phyloP scores from a whole-genome alignment of 2,329 filamentous ascomycete species.

The Trichoderma gracile region DNA sequence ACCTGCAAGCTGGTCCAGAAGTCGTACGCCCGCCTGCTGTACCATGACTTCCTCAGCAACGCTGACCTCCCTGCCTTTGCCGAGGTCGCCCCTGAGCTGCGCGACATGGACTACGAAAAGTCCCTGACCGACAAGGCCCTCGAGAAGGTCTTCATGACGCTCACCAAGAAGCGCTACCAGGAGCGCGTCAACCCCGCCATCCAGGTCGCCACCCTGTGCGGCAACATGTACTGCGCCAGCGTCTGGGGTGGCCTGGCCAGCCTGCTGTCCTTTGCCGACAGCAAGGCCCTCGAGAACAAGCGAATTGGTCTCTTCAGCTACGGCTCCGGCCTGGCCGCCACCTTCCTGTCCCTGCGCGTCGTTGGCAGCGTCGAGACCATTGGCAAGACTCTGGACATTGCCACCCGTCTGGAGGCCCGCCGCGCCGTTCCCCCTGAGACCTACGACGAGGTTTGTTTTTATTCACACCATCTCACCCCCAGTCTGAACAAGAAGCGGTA shows the following conservation, averaged over 20 bases:
- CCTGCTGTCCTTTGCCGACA: slow-evolving; percentile 64
- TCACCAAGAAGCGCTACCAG: slow-evolving; percentile 81
- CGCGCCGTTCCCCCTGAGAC: slow-evolving; percentile 67
- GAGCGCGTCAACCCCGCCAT: slow-evolving; percentile 74
- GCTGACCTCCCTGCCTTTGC: slow-evolving; percentile 67
- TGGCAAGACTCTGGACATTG: slow-evolving; percentile 67
- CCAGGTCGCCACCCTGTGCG: slow-evolving; percentile 75
- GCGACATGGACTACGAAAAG: slow-evolving; percentile 75
- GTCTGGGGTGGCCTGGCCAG: slow-evolving; percentile 76
- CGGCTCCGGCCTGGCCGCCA: slow-evolving; percentile 71
- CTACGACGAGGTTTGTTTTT: slow-evolving; percentile 58
- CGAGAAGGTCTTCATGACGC: slow-evolving; percentile 82
- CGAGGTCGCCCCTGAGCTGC: slow-evolving; percentile 73
- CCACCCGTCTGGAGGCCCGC: slow-evolving; percentile 66
- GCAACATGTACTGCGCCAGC: slow-evolving; percentile 68
- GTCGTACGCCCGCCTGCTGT: slow-evolving; percentile 79
- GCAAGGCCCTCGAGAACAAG: slow-evolving; percentile 67
- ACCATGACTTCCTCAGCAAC: slow-evolving; percentile 80
- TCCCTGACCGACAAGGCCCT: slow-evolving; percentile 79
- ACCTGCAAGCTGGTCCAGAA: slow-evolving; percentile 87
- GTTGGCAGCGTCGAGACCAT: slow-evolving; percentile 70
- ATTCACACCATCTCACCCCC: not conserved
- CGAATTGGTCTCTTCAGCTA: slow-evolving; percentile 77
- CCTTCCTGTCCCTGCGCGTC: slow-evolving; percentile 72
- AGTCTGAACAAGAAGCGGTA: not conserved